phyloP scores from a whole-genome alignment of 164 flowering plant genomes.

The Nymphaea thermarum region DNA sequence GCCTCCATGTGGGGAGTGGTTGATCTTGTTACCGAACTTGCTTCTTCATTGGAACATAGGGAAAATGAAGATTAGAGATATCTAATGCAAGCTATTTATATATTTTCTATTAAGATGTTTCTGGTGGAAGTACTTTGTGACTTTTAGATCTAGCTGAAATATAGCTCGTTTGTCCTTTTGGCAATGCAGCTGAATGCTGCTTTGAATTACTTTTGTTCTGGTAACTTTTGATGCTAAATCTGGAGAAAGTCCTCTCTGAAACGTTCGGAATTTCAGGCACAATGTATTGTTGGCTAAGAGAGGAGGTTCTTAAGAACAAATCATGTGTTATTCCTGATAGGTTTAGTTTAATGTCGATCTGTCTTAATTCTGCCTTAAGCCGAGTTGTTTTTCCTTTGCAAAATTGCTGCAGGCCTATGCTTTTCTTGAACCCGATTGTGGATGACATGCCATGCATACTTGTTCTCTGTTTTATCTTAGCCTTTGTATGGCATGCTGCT shows the following conservation, averaged over 20 bases:
- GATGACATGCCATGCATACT: not conserved
- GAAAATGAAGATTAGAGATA: not conserved
- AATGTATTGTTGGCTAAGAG: too few species aligned
- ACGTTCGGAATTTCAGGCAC: too few species aligned
- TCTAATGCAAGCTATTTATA: not conserved
- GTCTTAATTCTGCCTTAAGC: not conserved
- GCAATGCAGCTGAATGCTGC: too few species aligned
- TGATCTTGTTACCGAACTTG: conserved; percentile 43
- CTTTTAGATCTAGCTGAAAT: too few species aligned
- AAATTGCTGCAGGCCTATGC: not conserved
- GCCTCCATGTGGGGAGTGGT: conserved; percentile 73
- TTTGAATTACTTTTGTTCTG: too few species aligned
- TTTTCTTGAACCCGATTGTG: not conserved
- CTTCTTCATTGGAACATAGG: not conserved
- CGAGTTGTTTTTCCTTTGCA: not conserved
- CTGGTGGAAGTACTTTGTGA: too few species aligned
- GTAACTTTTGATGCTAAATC: too few species aligned
- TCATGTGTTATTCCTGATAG: too few species aligned
- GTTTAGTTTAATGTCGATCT: not conserved
- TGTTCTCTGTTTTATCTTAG: not conserved
- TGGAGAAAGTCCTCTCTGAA: too few species aligned
- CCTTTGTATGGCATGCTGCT: conserved; percentile 2
- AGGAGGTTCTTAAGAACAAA: too few species aligned
- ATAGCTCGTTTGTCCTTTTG: too few species aligned
- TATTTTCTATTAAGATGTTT: too few species aligned